Percentiles rank a stretch among this genome's conserved stretches.
These are phyloP conservation scores for Coemansia sp. DNA, from an alignment of 192 early-diverging fungal genomes.

Conservation along the genomic window DNA sequence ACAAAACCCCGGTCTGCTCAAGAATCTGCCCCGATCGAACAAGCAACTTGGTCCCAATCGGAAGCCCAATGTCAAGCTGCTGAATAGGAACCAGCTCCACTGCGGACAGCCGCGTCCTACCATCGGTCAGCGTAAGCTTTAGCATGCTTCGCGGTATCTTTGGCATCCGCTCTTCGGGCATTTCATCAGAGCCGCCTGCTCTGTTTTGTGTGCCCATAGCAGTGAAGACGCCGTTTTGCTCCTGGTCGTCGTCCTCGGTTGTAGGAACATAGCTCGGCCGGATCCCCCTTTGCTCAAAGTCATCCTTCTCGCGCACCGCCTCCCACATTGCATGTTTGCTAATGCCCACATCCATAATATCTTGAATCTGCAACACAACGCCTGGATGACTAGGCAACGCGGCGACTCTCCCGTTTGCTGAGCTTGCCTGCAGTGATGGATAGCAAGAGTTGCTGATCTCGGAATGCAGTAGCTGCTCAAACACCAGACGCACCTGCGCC, in stretches of 20 bases:
- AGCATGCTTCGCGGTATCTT: conserved; percentile 42
- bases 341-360: conserved; percentile 43
- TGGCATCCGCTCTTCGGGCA: conserved; percentile 22
- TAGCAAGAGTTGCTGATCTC: conserved; percentile 44
- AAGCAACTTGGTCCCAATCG: conserved; percentile 46
- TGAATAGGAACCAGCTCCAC: conserved; percentile 30
- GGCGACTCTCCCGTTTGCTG: conserved; percentile 1
- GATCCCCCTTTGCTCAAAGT: conserved; percentile 48
- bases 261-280: conserved; percentile 43
- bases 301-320: conserved; percentile 46
- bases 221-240: conserved; percentile 15
- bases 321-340: conserved; percentile 52
- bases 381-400: conserved; percentile 19
- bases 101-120: conserved; percentile 24
- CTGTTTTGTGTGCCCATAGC: conserved; percentile 13
- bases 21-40: conserved; percentile 24
- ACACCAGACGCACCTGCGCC: conserved; percentile 34
- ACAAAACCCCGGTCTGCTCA: conserved; percentile 28
- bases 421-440: conserved; percentile 15
- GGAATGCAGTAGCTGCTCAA: conserved; percentile 43
- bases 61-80: conserved; percentile 41
- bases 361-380: conserved; percentile 43
- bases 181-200: not conserved
- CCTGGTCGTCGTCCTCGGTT: conserved; percentile 12
- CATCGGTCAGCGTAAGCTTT: conserved; percentile 48